These are phyloP conservation scores for Emmonsiellopsis sp. DNA, from an alignment of 2,329 filamentous ascomycete genomes.

Conservation along the genomic window DNA sequence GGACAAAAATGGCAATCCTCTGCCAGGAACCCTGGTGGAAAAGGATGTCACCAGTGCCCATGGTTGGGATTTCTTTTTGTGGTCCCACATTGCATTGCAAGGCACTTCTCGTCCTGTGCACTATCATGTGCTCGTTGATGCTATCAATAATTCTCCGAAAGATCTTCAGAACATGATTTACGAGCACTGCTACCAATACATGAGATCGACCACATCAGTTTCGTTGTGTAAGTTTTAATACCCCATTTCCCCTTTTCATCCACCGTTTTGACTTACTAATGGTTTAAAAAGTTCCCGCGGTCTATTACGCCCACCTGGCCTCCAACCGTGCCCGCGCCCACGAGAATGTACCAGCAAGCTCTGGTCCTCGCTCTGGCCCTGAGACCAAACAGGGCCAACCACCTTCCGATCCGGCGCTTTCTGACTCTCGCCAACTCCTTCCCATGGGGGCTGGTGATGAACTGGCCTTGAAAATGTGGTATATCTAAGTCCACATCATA, in stretches of 20 bases:
- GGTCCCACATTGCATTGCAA: conserved; percentile 72
- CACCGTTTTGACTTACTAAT: conserved; percentile 5
- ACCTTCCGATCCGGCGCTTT: conserved; percentile 19
- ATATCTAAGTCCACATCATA: conserved; percentile 20
- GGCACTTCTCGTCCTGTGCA: conserved; percentile 88
- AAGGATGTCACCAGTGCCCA: conserved; percentile 82
- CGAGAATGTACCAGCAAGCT: conserved; percentile 42
- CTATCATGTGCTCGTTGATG: conserved; percentile 82
- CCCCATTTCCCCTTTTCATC: not conserved
- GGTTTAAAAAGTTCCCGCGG: conserved; percentile 52
- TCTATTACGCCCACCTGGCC: conserved; percentile 93
- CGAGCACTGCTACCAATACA: conserved; percentile 89
- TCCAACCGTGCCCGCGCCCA: conserved; percentile 72
- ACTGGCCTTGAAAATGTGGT: conserved; percentile 32
- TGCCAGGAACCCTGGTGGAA: conserved; percentile 83
- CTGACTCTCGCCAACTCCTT: conserved; percentile 25
- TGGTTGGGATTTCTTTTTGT: conserved; percentile 79
- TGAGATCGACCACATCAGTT: conserved; percentile 83
- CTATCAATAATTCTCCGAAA: conserved; percentile 58
- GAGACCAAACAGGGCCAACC: conserved; percentile 24
- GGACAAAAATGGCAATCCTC: conserved; percentile 71
- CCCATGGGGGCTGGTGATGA: conserved; percentile 24
- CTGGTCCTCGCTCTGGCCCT: conserved; percentile 33
- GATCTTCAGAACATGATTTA: conserved; percentile 83
- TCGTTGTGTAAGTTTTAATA: conserved; percentile 50